Base-by-base conservation (phyloP, 2,329 filamentous ascomycete genomes). In the Graphilbum sp. region DNA sequence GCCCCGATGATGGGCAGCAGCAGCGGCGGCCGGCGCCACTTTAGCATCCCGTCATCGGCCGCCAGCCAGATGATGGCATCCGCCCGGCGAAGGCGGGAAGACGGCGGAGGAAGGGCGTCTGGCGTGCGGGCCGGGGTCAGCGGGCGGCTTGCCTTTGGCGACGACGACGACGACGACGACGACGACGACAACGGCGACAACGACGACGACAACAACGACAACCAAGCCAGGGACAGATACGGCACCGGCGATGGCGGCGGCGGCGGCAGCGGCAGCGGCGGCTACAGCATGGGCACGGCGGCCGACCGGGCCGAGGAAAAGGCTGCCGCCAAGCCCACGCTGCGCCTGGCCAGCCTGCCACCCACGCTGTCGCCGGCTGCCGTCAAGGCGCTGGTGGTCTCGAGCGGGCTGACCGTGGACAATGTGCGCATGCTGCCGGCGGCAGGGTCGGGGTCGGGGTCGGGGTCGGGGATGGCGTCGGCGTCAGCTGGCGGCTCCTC, bases 351-450 rank as follows among this genome's bases (percentile, higher is more conserved):
- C 9, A 75, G 69, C 38, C 55, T 80, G 32, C 75, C 75, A 0
- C 73, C 73, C 0, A 66, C 61, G 21, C 75, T 64, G 19, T 78
- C 68, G 24, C 72, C 66, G 2, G 64, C 70, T 2, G 64, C 67
- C 37, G 65, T 79, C 48, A 76, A 71, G 51, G 64, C 69, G 2
- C 51, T 79, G 37, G 60, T 79, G 11, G 66, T 71, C 3, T 57
- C 40, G 27, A 29, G 68, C 0, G 72, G 63, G 17, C 52, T 92
- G 37, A 67, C 57, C 0, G 74, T 88, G 5, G 82, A 88, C 49
- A 69, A 73, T 44, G 75, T 94, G 36, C 79, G 79, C 50, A 74
- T 90, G 23, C 56, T 81, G 21, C 69, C 75, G 3, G 58, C 68
- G 0, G 52, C 59, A 10, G 66, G 65, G 3, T 58, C 69, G 2